Conservation (phyloP, 2,329 filamentous ascomycete species). For the Tetracladium maxilliforme region DNA sequence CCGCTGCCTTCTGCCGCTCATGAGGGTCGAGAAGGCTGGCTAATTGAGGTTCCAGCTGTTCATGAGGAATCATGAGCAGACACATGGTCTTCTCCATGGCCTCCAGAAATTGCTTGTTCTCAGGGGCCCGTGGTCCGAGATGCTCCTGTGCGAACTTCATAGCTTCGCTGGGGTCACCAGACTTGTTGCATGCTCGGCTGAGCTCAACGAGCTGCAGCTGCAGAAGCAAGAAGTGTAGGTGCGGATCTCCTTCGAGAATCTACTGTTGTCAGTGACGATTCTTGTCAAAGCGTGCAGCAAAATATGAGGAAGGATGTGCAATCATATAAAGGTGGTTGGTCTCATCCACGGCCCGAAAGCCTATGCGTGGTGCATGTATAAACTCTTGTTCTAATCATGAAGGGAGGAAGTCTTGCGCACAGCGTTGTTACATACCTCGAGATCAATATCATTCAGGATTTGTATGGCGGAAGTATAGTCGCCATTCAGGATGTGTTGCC, state of each 20-base stretch:
- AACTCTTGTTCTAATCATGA: too few species aligned
- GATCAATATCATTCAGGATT: constrained; percentile 76
- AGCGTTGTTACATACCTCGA: constrained; percentile 54
- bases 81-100: constrained; percentile 90
- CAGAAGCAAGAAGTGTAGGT: constrained; percentile 78
- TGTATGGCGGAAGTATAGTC: constrained; percentile 77
- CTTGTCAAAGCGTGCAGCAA: too few species aligned
- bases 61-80: constrained; percentile 74
- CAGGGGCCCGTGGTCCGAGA: constrained; percentile 74
- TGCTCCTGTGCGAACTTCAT: constrained; percentile 79
- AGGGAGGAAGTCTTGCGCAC: constrained; percentile 5
- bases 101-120: constrained; percentile 65
- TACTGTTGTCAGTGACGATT: constrained; percentile 20
- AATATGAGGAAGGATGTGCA: constrained; percentile 78
- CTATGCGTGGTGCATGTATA: constrained; percentile 99
- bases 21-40: constrained; percentile 64
- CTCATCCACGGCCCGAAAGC: constrained; percentile 81
- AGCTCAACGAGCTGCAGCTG: constrained; percentile 88
- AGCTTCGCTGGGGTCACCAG: constrained; percentile 38
- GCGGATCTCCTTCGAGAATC: constrained; percentile 75
- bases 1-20: constrained; percentile 71
- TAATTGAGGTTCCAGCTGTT: constrained; percentile 62
- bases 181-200: constrained; percentile 73
- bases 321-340: constrained; percentile 49
- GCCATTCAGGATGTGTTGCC: constrained; percentile 71